These are phyloP conservation scores for Xylaria sp. DNA, from an alignment of 2,329 filamentous ascomycete genomes.

Conservation along the genomic window DNA sequence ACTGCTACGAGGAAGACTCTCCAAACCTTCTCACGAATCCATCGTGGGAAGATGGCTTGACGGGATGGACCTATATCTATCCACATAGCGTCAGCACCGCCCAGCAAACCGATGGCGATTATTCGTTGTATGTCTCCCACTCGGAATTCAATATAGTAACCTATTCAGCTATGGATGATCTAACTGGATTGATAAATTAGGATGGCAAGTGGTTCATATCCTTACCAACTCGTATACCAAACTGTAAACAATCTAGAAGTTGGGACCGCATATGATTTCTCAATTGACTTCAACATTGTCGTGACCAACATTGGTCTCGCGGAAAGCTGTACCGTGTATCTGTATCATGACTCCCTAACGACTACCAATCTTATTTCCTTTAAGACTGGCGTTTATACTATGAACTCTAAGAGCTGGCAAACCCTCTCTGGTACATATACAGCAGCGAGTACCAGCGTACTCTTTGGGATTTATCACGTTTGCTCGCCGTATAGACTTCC, in stretches of 20 bases:
- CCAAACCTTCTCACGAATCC: conserved; percentile 26
- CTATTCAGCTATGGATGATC: too few species aligned
- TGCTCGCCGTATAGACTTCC: conserved; percentile 19
- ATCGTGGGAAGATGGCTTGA: conserved; percentile 14
- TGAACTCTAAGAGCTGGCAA: background rate
- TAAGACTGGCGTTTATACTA: background rate
- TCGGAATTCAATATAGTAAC: background rate
- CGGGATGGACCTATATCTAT: conserved; percentile 12
- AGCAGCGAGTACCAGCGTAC: background rate
- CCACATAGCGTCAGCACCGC: background rate
- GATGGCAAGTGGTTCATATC: background rate
- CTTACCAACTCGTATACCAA: conserved; percentile 1
- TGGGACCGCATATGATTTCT: conserved; percentile 21
- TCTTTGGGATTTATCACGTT: conserved; percentile 9
- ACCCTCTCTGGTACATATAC: conserved; percentile 17
- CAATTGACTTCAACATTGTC: conserved; percentile 13
- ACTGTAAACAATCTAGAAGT: conserved; percentile 1
- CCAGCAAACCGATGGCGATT: conserved; percentile 2
- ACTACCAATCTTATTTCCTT: background rate
- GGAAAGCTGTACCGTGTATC: conserved; percentile 6
- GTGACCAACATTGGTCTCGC: background rate
- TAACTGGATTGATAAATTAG: background rate
- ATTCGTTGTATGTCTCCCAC: conserved; percentile 17
- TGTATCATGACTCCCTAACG: conserved; percentile 10
- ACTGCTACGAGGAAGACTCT: background rate